A percentile compares a stretch with the other conserved stretches of the same genome.
phyloP scores from a whole-genome alignment of 768 basidiomycete species.

The Plicaturopsis crispa region DNA sequence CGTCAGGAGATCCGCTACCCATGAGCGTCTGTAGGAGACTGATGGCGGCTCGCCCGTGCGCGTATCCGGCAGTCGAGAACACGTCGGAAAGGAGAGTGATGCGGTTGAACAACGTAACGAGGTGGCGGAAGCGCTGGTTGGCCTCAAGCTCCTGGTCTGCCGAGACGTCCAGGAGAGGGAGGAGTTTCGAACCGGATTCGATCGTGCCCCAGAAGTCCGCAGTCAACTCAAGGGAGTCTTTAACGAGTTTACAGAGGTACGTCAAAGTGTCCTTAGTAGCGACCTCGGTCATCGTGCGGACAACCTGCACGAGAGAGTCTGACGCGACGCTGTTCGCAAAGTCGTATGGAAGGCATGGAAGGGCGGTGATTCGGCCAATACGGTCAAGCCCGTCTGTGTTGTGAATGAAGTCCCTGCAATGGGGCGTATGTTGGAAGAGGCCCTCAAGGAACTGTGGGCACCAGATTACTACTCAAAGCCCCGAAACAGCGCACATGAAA shows the following conservation, averaged over 20 bases:
- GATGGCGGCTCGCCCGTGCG: conserved; percentile 72
- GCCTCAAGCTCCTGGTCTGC: conserved; percentile 40
- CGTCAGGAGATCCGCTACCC: conserved; percentile 50
- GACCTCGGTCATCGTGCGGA: conserved; percentile 84
- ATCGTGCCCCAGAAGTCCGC: conserved; percentile 60
- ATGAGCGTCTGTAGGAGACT: conserved; percentile 70
- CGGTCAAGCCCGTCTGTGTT: conserved; percentile 65
- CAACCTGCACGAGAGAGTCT: conserved; percentile 81
- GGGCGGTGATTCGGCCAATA: conserved; percentile 68
- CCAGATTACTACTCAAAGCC: conserved; percentile 4
- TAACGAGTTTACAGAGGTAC: conserved; percentile 64
- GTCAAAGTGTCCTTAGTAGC: conserved; percentile 69
- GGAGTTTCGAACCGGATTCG: conserved; percentile 49
- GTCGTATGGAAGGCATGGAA: conserved; percentile 86
- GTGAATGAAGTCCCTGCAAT: conserved; percentile 85
- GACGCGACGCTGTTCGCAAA: conserved; percentile 81
- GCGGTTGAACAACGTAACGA: conserved; percentile 72
- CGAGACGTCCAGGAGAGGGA: conserved; percentile 53
- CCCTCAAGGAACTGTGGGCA: conserved; percentile 81
- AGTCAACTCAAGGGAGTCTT: conserved; percentile 61
- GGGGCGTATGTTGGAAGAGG: conserved; percentile 84
- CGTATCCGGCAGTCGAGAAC: conserved; percentile 75
- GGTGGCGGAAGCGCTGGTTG: conserved; percentile 61
- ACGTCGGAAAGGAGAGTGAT: conserved; percentile 82
- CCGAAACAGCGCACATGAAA: conserved; percentile 1